Conservation (phyloP, 2,329 filamentous ascomycete genomes). For the Uncinocarpus reesii region DNA sequence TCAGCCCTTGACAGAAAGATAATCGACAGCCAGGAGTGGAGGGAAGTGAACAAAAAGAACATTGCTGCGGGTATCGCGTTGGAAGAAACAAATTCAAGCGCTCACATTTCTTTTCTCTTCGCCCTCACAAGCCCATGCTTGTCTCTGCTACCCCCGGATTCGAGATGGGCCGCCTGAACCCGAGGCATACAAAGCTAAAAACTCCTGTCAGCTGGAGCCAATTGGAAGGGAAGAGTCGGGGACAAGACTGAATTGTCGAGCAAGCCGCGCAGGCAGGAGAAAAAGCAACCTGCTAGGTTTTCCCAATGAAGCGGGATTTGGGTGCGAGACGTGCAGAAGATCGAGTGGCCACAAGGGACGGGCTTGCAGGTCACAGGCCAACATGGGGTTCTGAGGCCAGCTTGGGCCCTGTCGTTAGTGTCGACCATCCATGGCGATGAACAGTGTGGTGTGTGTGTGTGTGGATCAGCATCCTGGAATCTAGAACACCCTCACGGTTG, state of each 20-base stretch:
- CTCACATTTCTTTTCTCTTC: background rate
- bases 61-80: constrained; percentile 10
- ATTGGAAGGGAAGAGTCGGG: background rate
- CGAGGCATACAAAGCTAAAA: background rate
- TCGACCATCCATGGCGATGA: background rate
- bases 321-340: constrained; percentile 8
- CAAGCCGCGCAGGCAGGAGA: background rate
- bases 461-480: background rate
- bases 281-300: background rate
- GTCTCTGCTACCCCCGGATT: background rate
- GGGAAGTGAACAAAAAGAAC: background rate
- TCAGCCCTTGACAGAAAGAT: background rate
- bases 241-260: background rate
- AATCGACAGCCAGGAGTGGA: background rate
- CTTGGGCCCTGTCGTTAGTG: background rate
- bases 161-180: background rate
- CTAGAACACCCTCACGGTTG: background rate
- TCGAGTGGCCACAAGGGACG: background rate
- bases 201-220: background rate
- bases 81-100: background rate
- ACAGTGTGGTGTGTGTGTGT: background rate
- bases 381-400: background rate
- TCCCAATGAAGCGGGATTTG: constrained; percentile 8
- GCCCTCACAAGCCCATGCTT: background rate
- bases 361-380: no score